Evolutionary conservation across 345 rosid species (phyloP), one percentile per base, ranked within the genome.

Genomic region (Reutealis trisperma): DNA sequence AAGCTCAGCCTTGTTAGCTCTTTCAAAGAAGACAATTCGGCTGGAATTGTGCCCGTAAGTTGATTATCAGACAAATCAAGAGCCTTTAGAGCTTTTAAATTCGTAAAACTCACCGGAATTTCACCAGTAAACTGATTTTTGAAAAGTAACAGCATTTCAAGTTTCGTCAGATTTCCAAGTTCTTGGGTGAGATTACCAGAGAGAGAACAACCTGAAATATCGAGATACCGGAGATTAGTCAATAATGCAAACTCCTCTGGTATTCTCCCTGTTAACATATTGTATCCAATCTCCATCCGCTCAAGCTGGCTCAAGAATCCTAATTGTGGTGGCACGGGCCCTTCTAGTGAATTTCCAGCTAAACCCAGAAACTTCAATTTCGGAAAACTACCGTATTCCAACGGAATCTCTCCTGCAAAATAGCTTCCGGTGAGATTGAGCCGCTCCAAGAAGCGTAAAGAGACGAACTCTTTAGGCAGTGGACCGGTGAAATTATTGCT

Each of bases 381-480:
- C 2, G 81, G 81, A 59, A 94, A 84, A 58, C 79, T 87, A 70
- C 95, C 94, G 24, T 92, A 96, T 19, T 65, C 84, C 0, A 73
- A 30, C 1, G 99, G 98, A 72, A 96, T 94, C 70, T 77, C 90
- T 51, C 92, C 99, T 64, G 83, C 84, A 65, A 96, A 96, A 89
- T 89, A 96, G 88, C 97, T 93, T 22, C 99, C 99, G 0, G 98
- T 96, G n/a, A 96, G 89, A 83, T 94, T 96, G 79, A 96, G 93
- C 78, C 83, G 84, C 86, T 96, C 95, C 67, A 96, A 79, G 80
- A 71, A 88, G 77, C 79, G 91, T 32, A 94, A 83, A 44, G 65
- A 72, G 37, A 79, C 49, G n/a, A 92, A 72, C 16, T 91, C 99
- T 8, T 27, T 30, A 8, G 98, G 97, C 2, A 94, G 63, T 5